Evolutionary conservation across 768 basidiomycete genomes (phyloP).

Genomic region (Amanita inopinata): DNA sequence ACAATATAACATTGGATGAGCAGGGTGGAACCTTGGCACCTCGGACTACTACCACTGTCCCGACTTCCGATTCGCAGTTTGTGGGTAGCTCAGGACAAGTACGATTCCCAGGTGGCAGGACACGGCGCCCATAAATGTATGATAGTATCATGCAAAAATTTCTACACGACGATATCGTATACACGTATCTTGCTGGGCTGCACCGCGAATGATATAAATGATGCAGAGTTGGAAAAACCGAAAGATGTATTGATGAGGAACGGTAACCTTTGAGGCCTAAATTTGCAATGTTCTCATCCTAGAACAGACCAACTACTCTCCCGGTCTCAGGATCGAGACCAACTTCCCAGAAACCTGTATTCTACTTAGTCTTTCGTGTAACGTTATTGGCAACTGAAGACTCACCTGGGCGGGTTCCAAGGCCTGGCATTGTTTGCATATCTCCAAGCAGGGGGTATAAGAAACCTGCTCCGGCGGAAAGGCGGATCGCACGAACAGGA

Average conservation of each 20-base stretch:
- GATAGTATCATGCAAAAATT: neutral
- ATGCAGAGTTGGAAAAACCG: no score
- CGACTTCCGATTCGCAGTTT: neutral
- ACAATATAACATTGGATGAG: constrained; percentile 51
- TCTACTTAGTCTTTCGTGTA: no score
- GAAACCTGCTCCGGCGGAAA: constrained; percentile 94
- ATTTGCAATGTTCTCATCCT: no score
- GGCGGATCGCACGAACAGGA: constrained; percentile 78
- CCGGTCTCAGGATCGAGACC: constrained; percentile 73
- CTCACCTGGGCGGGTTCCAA: constrained; percentile 83
- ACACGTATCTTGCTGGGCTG: no score
- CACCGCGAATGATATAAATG: no score
- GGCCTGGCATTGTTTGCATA: constrained; percentile 98
- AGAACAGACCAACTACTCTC: constrained; percentile 82
- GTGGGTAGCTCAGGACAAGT: constrained; percentile 4
- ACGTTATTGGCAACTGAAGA: no score
- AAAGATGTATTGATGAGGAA: no score
- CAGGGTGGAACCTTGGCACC: constrained; percentile 42
- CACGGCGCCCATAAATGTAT: neutral
- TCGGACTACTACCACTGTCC: neutral
- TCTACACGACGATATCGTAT: no score
- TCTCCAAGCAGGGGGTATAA: constrained; percentile 91
- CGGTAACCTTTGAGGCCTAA: no score
- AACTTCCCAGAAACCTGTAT: constrained; percentile 90
- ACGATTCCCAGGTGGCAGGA: constrained; percentile 17